Evolutionary conservation across 2,329 filamentous ascomycete species (phyloP), one percentile per base, ranked within the genome.

Genomic region (Stachybotrys chlorohalonatus): DNA sequence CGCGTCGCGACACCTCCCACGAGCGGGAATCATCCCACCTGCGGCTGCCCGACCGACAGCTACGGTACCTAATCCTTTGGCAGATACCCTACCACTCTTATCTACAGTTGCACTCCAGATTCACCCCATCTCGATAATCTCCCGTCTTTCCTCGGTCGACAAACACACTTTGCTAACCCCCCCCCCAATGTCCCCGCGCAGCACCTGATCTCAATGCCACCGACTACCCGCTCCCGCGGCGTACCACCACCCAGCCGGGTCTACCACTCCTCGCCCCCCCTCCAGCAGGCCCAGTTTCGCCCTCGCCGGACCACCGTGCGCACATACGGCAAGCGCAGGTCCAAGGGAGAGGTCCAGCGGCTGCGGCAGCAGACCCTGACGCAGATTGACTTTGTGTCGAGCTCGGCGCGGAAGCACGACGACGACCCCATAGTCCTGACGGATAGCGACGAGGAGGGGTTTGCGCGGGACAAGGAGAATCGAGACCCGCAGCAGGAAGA

Each of bases 291-390:
- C 24, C 70, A 69, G 47, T 75, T 76, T 53, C 69, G 73, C 0
- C 54, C 66, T 11, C 66, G 70, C 24, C 65, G 63, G 51, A 70
- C 59, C 45, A 62, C 60, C 13, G 59, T 73, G 11, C 68, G 66
- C 30, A 70, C 68, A n/a, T 72, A 72, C 52, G 66, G 65, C 11
- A 63, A 60, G 42, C 56, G 54, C 11, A 59, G 56, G 55, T 60
- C 62, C 47, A 57, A 59, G 42, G 52, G 54, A 11, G 58, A 62
- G 11, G 58, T 58, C 0, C 59, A 57, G 16, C 54, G 60, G 5
- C 54, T 73, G 49, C 66, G 65, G 55, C 73, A 76, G 61, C 70
- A 73, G 62, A 76, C 73, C 1, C 58, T 76, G 24, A 76, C 73
- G 6, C 73, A 76, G 58, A 68, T 74, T 48, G 69, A 70, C 50